Percentiles rank a stretch among this genome's conserved stretches.
These are phyloP conservation scores for Sanguinoderma infundibulare DNA, from an alignment of 1,284 basidiomycete species.

Conservation along the genomic window DNA sequence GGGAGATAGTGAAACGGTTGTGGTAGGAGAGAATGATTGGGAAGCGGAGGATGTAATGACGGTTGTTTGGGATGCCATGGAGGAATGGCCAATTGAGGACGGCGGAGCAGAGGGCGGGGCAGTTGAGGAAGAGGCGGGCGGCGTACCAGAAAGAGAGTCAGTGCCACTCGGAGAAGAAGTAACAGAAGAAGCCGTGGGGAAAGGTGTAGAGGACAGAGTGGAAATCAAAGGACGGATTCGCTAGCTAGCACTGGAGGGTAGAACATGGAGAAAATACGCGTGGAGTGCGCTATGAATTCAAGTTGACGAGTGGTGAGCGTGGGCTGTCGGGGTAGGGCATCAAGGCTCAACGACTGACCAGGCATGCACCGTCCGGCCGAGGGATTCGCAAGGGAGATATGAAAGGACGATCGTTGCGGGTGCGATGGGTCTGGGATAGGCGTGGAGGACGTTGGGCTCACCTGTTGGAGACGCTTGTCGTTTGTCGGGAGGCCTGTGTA, in stretches of 20 bases:
- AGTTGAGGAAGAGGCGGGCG: not conserved
- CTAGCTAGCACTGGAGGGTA: not conserved
- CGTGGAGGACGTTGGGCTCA: conserved; percentile 10
- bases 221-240: not conserved
- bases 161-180: conserved; percentile 16
- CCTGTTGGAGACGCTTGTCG: conserved; percentile 18
- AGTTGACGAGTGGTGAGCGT: not conserved
- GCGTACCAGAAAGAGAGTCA: conserved; percentile 15
- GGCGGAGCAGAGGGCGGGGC: not conserved
- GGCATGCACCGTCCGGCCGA: conserved; percentile 1
- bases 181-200: conserved; percentile 12
- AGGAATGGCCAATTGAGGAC: conserved; percentile 1
- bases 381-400: not conserved
- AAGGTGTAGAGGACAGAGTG: not conserved
- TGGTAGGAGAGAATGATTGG: not conserved
- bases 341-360: conserved; percentile 1
- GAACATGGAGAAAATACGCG: not conserved
- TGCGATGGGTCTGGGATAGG: not conserved
- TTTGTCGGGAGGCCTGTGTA: conserved; percentile 5
- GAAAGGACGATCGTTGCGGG: conserved; percentile 1
- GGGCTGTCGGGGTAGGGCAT: not conserved
- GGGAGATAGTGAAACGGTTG: not conserved
- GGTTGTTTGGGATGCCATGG: conserved; percentile 9
- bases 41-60: not conserved
- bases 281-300: not conserved